Percentiles rank a stretch among this genome's conserved stretches.
Conservation (phyloP, 176 grass and related monocot species). For the Elaeis guineensis region DNA sequence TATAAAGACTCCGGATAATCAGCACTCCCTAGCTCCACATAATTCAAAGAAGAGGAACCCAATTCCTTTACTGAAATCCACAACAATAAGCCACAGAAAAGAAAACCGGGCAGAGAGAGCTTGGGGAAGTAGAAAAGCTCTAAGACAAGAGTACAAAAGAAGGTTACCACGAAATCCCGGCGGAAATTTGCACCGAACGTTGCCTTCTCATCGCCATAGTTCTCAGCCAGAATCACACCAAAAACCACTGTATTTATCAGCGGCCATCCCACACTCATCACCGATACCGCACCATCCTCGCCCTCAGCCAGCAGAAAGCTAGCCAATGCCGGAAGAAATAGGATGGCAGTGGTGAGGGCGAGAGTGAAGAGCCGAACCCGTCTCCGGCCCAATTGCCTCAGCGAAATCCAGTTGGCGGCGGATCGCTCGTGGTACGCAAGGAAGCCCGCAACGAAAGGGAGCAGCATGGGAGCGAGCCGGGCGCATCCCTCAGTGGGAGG, state of each 20-base stretch:
- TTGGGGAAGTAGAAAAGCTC: constrained; percentile 91
- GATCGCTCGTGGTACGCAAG: constrained; percentile 49
- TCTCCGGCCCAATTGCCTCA: constrained; percentile 37
- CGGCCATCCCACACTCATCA: constrained; percentile 45
- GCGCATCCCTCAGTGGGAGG: constrained; percentile 26
- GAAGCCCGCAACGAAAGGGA: constrained; percentile 49
- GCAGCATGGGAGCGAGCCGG: constrained; percentile 28
- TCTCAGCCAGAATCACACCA: constrained; percentile 46
- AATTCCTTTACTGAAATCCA: constrained; percentile 67
- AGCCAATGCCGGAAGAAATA: constrained; percentile 44
- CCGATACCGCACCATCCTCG: constrained; percentile 13
- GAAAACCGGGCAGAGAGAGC: constrained; percentile 56
- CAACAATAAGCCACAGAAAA: constrained; percentile 61
- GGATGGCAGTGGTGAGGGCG: constrained; percentile 43
- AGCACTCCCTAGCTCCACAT: constrained; percentile 48
- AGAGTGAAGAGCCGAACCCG: constrained; percentile 16
- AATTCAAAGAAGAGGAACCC: constrained; percentile 28
- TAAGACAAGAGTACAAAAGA: constrained; percentile 68
- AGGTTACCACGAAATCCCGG: constrained; percentile 57
- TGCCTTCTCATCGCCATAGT: constrained; percentile 39
- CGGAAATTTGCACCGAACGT: constrained; percentile 29
- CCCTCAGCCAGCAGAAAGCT: constrained; percentile 28
- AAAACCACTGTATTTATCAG: constrained; percentile 62
- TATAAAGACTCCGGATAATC: constrained; percentile 42
- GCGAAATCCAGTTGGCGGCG: constrained; percentile 22